Percentiles rank a stretch among this genome's conserved stretches.
Conservation (phyloP, 148 eudicot species). For the Rhododendron simsii region DNA sequence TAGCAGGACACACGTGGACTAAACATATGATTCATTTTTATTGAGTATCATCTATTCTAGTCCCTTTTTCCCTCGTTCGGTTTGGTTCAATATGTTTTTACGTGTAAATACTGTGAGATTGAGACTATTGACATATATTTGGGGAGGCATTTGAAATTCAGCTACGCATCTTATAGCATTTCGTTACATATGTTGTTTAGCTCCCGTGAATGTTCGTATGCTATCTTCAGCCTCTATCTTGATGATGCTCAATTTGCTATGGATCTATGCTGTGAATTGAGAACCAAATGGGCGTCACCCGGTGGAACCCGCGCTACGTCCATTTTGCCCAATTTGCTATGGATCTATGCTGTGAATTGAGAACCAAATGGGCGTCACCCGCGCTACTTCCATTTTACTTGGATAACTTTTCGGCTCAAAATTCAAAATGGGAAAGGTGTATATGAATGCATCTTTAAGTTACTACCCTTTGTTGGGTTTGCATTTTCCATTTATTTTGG, state of each 20-base stretch:
- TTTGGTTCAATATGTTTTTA: not conserved
- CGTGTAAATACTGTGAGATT: slow-evolving; percentile 15
- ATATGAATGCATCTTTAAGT: not conserved
- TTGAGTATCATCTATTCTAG: slow-evolving; percentile 4
- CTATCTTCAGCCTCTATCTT: not conserved
- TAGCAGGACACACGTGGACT: slow-evolving; percentile 14
- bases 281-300: not conserved
- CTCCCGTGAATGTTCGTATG: not conserved
- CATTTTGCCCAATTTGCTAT: not conserved
- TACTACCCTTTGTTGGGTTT: not conserved
- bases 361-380: not conserved
- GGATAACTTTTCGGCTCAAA: not conserved
- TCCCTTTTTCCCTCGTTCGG: not conserved
- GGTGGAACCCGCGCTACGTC: no score
- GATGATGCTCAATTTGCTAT: not conserved
- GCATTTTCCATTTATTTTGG: not conserved
- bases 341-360: not conserved
- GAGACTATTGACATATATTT: slow-evolving; percentile 1
- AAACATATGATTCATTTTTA: not conserved
- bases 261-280: not conserved
- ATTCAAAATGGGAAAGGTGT: not conserved
- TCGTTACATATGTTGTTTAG: not conserved
- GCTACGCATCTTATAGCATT: not conserved
- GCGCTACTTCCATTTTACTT: not conserved
- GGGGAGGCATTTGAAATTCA: slow-evolving; percentile 12